A percentile compares a stretch with the other conserved stretches of the same genome.
These are phyloP conservation scores for Pythium biforme DNA, from an alignment of 352 stramenopile species.

Conservation along the genomic window DNA sequence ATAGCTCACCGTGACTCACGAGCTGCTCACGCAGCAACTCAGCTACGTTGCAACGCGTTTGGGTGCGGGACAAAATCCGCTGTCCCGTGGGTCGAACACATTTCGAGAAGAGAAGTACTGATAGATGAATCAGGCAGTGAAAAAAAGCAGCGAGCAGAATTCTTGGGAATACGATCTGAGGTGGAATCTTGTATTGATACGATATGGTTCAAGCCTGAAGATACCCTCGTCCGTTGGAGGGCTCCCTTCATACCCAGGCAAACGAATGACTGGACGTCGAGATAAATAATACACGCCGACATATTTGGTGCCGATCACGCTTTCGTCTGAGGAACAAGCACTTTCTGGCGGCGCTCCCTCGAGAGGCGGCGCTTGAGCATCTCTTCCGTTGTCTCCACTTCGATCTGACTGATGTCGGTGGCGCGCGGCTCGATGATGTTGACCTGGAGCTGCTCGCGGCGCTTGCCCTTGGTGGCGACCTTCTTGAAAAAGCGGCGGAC, in stretches of 20 bases:
- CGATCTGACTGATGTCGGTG: slow-evolving; percentile 22
- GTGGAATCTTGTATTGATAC: background rate
- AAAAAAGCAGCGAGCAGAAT: too few species aligned
- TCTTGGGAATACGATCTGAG: too few species aligned
- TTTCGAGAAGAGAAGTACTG: too few species aligned
- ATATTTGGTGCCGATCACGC: background rate
- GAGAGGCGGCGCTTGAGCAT: slow-evolving; percentile 18
- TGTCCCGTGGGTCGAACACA: too few species aligned
- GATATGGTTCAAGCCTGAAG: background rate
- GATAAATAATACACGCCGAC: background rate
- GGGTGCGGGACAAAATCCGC: too few species aligned
- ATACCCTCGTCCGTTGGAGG: background rate
- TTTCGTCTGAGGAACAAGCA: background rate
- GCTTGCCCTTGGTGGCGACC: slow-evolving; percentile 9
- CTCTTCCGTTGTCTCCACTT: slow-evolving; percentile 10
- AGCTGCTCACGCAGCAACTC: too few species aligned
- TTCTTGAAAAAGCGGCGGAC: slow-evolving; percentile 21
- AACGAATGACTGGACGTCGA: background rate
- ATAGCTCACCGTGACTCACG: too few species aligned
- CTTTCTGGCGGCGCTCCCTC: slow-evolving; percentile 15
- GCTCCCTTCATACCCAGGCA: background rate
- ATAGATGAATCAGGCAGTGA: too few species aligned
- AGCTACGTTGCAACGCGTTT: too few species aligned
- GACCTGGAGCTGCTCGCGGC: slow-evolving; percentile 12
- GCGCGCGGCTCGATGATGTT: slow-evolving; percentile 17